Conservation (phyloP, 345 rosid genomes). For the Isatis tinctoria region DNA sequence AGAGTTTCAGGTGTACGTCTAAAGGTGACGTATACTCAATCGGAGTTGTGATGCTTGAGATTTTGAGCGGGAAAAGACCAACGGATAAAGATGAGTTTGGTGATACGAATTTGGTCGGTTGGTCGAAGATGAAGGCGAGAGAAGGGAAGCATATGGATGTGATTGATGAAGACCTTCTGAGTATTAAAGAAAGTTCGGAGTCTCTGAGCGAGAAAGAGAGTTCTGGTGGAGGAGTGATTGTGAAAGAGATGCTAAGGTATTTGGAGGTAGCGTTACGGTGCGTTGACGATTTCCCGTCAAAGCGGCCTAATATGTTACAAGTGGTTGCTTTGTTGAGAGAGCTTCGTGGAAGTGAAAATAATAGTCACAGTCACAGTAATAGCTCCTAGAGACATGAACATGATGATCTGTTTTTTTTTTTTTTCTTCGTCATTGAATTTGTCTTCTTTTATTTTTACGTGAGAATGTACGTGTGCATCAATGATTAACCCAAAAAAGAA, state of each 20-base stretch:
- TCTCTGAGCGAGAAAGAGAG: conserved; percentile 42
- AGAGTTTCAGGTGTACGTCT: conserved; percentile 92
- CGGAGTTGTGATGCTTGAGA: conserved; percentile 85
- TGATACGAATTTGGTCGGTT: conserved; percentile 95
- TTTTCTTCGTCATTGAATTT: background rate
- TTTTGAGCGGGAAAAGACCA: conserved; percentile 86
- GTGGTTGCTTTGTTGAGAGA: conserved; percentile 84
- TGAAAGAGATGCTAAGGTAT: conserved; percentile 81
- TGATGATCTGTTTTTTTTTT: background rate
- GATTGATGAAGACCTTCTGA: conserved; percentile 68
- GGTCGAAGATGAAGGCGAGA: conserved; percentile 84
- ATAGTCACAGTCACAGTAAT: conserved; percentile 60
- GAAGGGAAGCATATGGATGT: conserved; percentile 93
- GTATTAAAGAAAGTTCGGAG: conserved; percentile 40
- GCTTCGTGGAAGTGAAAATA: conserved; percentile 54
- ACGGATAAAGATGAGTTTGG: conserved; percentile 97
- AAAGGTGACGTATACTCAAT: conserved; percentile 93
- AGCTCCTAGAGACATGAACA: conserved; percentile 38
- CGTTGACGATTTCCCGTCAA: conserved; percentile 86
- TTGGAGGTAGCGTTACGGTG: conserved; percentile 78
- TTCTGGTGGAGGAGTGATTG: conserved; percentile 45
- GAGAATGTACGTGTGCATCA: conserved; percentile 10
- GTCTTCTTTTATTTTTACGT: background rate
- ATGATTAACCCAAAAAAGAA: background rate
- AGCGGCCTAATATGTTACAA: conserved; percentile 83